These are phyloP conservation scores for Phoma sp. DNA, from an alignment of 2,329 filamentous ascomycete genomes.

Conservation along the genomic window DNA sequence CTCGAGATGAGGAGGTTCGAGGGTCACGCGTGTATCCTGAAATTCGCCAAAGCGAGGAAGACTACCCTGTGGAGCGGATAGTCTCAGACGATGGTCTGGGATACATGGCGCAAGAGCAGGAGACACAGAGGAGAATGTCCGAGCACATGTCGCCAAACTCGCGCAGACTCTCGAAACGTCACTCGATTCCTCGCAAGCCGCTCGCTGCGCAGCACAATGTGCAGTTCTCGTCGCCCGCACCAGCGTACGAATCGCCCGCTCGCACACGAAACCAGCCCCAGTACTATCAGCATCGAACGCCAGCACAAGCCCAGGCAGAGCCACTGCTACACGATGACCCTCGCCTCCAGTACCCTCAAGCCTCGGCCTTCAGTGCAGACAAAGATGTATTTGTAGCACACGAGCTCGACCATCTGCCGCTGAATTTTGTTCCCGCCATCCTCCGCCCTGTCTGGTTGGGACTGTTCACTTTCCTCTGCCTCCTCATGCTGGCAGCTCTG, in stretches of 20 bases:
- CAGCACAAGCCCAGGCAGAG: slow-evolving; percentile 10
- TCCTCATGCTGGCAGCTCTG: slow-evolving; percentile 75
- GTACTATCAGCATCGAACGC: slow-evolving; percentile 11
- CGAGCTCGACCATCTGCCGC: slow-evolving; percentile 51
- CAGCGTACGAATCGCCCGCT: slow-evolving; percentile 15
- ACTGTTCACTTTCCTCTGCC: slow-evolving; percentile 66
- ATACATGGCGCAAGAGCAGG: slow-evolving; percentile 46
- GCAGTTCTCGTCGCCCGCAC: slow-evolving; percentile 13
- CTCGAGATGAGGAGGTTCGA: slow-evolving; percentile 71
- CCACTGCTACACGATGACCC: slow-evolving; percentile 11
- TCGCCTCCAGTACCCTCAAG: slow-evolving; percentile 6
- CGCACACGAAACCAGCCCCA: slow-evolving; percentile 9
- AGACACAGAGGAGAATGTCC: slow-evolving; percentile 39
- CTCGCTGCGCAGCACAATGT: slow-evolving; percentile 9
- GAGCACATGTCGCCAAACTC: slow-evolving; percentile 33
- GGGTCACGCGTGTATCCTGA: slow-evolving; percentile 60
- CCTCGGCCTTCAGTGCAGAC: slow-evolving; percentile 24
- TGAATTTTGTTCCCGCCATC: slow-evolving; percentile 75
- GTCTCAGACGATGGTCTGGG: slow-evolving; percentile 51
- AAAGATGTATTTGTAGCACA: slow-evolving; percentile 58
- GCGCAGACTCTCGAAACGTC: slow-evolving; percentile 18
- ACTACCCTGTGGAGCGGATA: slow-evolving; percentile 61
- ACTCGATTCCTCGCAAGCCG: slow-evolving; percentile 20
- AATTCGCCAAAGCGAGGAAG: slow-evolving; percentile 37
- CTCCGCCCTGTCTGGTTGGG: slow-evolving; percentile 72